phyloP scores from a whole-genome alignment of 208 protist genomes.

The Trypanosoma congolense region DNA sequence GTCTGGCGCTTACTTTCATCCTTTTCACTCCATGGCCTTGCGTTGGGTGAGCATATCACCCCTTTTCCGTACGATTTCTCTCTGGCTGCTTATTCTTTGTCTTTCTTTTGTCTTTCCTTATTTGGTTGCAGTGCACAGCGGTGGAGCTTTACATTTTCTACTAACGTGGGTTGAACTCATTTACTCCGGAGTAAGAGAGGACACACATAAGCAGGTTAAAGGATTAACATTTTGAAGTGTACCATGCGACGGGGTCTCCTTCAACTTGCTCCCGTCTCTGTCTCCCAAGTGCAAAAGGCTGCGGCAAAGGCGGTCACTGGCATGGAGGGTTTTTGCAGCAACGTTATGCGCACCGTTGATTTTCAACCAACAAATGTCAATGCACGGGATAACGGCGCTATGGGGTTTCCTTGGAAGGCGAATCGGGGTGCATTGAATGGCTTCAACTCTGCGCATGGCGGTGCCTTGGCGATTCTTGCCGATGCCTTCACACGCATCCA shows the following conservation, averaged over 20 bases:
- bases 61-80: too few species aligned
- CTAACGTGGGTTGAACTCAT: neutral
- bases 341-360: conserved; percentile 46
- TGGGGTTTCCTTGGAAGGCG: conserved; percentile 66
- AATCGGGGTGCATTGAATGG: conserved; percentile 53
- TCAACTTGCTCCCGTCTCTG: conserved; percentile 1
- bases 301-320: conserved; percentile 35
- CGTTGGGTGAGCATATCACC: too few species aligned
- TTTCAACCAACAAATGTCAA: conserved; percentile 49
- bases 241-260: conserved; percentile 7
- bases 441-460: conserved; percentile 80
- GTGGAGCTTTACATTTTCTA: too few species aligned
- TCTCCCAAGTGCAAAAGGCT: conserved; percentile 16
- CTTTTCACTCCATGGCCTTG: too few species aligned
- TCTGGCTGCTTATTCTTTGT: too few species aligned
- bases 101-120: too few species aligned
- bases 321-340: conserved; percentile 38
- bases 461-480: conserved; percentile 74
- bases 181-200: too few species aligned
- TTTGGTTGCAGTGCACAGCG: too few species aligned
- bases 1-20: too few species aligned
- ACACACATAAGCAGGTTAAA: too few species aligned
- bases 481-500: conserved; percentile 83
- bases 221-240: too few species aligned
- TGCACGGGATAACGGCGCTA: conserved; percentile 29